These are phyloP conservation scores for Saccharomycopsis fibuligera DNA, from an alignment of 805 yeast genomes.

Conservation along the genomic window DNA sequence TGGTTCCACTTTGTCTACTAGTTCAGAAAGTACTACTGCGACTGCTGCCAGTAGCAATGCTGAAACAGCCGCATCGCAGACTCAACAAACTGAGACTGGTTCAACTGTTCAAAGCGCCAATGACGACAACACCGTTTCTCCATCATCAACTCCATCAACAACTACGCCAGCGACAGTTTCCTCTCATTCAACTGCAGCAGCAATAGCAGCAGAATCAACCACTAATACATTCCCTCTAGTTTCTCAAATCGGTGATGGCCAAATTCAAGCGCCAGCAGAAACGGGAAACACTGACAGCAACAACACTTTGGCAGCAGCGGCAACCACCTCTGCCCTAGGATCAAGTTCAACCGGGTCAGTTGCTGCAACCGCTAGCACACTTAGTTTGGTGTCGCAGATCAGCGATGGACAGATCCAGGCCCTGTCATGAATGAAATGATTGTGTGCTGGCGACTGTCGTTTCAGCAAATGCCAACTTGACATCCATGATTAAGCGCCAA, in stretches of 20 bases:
- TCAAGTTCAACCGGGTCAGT: constrained; percentile 24
- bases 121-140: no score
- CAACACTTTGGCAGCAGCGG: constrained; percentile 22
- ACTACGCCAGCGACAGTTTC: constrained; percentile 25
- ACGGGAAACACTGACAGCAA: no score
- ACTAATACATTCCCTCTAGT: constrained; percentile 22
- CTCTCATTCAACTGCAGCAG: constrained; percentile 22
- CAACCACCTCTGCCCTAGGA: constrained; percentile 8
- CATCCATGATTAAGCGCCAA: no score
- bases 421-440: no score
- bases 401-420: constrained; percentile 39
- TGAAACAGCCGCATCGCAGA: no score
- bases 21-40: no score
- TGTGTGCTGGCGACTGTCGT: no score
- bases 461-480: no score
- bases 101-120: no score
- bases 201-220: constrained; percentile 28
- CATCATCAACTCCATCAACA: constrained; percentile 20
- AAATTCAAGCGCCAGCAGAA: constrained; percentile 29
- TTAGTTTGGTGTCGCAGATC: constrained; percentile 36
- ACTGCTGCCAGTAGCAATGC: no score
- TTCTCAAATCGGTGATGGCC: constrained; percentile 39
- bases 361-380: constrained; percentile 12
- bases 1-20: no score
- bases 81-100: no score